phyloP scores from a whole-genome alignment of 1,284 basidiomycete genomes.

The Cutaneotrichosporon daszewskae region DNA sequence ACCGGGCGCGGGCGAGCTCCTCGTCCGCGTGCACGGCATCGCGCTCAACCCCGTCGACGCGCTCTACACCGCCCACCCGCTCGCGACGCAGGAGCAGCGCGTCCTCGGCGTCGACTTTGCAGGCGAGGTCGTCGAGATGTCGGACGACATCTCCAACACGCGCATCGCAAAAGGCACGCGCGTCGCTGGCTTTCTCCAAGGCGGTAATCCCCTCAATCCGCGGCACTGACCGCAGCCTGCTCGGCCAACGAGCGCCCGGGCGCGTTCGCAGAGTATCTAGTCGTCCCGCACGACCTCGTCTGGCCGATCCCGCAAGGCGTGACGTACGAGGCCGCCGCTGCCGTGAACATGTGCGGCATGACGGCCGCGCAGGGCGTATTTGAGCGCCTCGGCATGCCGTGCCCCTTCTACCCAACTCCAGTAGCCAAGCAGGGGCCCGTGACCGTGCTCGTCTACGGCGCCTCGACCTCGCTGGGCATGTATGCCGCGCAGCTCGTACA shows the following conservation, averaged over 20 bases:
- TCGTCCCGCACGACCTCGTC: slow-evolving; percentile 2
- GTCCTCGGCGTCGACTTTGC: slow-evolving; percentile 15
- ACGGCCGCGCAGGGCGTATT: slow-evolving; percentile 14
- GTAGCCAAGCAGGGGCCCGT: not conserved
- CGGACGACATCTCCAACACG: not conserved
- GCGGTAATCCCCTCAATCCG: no score
- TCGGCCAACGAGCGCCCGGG: slow-evolving; percentile 8
- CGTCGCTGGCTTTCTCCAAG: slow-evolving; percentile 9
- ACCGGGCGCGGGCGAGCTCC: slow-evolving; percentile 1
- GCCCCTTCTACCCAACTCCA: slow-evolving; percentile 1
- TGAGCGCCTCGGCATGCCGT: slow-evolving; percentile 4
- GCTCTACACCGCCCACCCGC: slow-evolving; percentile 2
- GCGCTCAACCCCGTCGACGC: slow-evolving; percentile 15
- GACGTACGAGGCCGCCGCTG: not conserved
- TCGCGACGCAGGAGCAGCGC: slow-evolving; percentile 5
- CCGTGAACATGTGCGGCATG: slow-evolving; percentile 12
- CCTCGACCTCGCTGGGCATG: slow-evolving; percentile 7
- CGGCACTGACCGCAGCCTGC: slow-evolving; percentile 5
- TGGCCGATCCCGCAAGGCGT: slow-evolving; percentile 4
- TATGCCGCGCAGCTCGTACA: slow-evolving; percentile 10
- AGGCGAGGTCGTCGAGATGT: slow-evolving; percentile 2
- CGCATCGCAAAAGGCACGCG: not conserved
- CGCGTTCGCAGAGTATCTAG: slow-evolving; percentile 8
- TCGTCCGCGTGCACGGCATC: slow-evolving; percentile 8
- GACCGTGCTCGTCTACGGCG: slow-evolving; percentile 9